phyloP scores from a whole-genome alignment of 208 protist species.

The Acanthamoeba castellanii region DNA sequence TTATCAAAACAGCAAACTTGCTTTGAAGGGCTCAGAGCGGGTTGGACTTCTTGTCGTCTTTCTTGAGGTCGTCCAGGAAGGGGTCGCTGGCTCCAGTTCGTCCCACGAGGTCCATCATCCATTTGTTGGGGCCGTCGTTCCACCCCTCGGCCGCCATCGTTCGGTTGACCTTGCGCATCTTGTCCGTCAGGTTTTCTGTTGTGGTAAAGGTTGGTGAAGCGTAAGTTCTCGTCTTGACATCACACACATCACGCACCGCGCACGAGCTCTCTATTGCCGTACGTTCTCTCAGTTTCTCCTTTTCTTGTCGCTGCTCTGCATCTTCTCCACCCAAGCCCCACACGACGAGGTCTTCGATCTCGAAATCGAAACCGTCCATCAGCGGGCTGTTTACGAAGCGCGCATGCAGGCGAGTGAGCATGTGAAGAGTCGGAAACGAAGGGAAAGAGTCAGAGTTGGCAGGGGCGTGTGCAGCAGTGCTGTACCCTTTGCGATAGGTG shows the following conservation, averaged over 20 bases:
- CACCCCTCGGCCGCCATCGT: slow-evolving; percentile 67
- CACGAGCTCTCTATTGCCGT: not conserved
- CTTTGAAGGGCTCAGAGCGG: not conserved
- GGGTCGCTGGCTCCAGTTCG: slow-evolving; percentile 58
- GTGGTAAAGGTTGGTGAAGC: not conserved
- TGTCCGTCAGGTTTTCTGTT: slow-evolving; percentile 70
- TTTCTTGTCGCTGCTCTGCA: slow-evolving; percentile 44
- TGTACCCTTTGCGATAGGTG: slow-evolving; percentile 65
- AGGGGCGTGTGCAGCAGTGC: no score
- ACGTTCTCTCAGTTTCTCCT: slow-evolving; percentile 58
- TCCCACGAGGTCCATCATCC: slow-evolving; percentile 75
- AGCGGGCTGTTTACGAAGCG: not conserved
- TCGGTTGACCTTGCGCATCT: slow-evolving; percentile 67
- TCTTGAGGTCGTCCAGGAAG: slow-evolving; percentile 70
- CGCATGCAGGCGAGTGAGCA: not conserved
- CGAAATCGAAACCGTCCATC: slow-evolving; percentile 57
- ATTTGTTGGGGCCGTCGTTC: slow-evolving; percentile 71
- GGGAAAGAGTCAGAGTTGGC: not conserved
- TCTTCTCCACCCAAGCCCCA: slow-evolving; percentile 67
- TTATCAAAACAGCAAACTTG: no score
- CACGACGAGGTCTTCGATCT: slow-evolving; percentile 62
- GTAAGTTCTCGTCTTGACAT: not conserved
- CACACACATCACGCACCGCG: not conserved
- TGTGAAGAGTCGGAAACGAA: not conserved
- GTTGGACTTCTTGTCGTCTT: slow-evolving; percentile 33